Evolutionary conservation across 108 stramenopile genomes (phyloP).

Genomic region (Cylindrotheca closterium): DNA sequence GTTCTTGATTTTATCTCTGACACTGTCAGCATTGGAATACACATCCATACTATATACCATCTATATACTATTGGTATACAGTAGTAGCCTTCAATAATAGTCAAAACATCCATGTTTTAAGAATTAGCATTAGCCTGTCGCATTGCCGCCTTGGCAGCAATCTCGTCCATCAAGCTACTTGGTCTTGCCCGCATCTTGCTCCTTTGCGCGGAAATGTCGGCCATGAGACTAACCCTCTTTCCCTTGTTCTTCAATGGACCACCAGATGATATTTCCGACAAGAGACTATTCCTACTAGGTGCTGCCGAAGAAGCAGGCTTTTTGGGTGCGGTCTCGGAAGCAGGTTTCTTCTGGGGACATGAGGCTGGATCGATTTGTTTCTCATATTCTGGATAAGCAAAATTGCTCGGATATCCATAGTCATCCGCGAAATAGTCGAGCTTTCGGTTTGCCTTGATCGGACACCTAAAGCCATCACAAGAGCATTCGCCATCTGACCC

Average conservation of each 20-base stretch:
- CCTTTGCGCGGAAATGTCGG: background rate
- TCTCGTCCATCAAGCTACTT: background rate
- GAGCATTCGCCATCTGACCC: background rate
- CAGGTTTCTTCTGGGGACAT: too few relatives aligned
- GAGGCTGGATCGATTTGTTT: background rate
- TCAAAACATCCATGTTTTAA: too few relatives aligned
- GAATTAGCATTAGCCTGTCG: background rate
- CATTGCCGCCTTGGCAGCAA: background rate
- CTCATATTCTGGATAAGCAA: background rate
- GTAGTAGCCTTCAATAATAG: too few relatives aligned
- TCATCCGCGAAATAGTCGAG: constrained; percentile 11
- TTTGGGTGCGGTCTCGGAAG: background rate
- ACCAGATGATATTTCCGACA: too few relatives aligned
- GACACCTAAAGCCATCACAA: constrained; percentile 10
- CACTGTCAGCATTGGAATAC: too few relatives aligned
- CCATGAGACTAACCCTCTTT: too few relatives aligned
- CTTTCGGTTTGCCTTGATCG: constrained; percentile 4
- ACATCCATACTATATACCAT: too few relatives aligned
- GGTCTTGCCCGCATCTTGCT: background rate
- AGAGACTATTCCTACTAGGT: too few relatives aligned
- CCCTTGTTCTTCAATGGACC: too few relatives aligned
- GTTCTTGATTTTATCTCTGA: too few relatives aligned
- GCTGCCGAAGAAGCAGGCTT: background rate
- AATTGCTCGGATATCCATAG: constrained; percentile 4
- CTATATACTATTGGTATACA: too few relatives aligned